These are phyloP conservation scores for Talaromyces wortmannii DNA, from an alignment of 495 filamentous ascomycete genomes.

Conservation along the genomic window DNA sequence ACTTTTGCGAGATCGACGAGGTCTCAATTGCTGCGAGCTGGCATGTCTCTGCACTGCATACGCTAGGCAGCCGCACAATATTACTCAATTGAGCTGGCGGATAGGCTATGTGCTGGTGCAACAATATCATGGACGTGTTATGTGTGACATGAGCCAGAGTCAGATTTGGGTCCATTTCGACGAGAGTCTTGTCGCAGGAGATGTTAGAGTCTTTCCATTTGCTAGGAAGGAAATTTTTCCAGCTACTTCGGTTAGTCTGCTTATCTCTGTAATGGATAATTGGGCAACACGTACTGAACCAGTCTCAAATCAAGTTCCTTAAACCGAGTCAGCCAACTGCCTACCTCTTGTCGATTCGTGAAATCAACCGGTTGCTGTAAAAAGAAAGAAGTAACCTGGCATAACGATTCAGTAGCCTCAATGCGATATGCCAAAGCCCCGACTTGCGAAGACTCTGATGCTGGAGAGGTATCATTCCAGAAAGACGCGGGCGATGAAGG, in stretches of 20 bases:
- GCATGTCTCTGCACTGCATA: conserved; percentile 35
- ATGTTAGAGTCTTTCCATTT: conserved; percentile 31
- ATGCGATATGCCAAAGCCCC: conserved; percentile 37
- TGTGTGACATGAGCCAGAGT: conserved; percentile 39
- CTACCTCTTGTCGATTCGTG: conserved; percentile 19
- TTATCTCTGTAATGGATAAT: background rate
- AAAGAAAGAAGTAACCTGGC: conserved; percentile 29
- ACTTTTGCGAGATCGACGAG: conserved; percentile 27
- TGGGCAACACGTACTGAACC: conserved; percentile 18
- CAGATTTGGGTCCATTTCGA: conserved; percentile 37
- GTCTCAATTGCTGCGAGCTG: conserved; percentile 31
- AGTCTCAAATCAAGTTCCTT: conserved; percentile 38
- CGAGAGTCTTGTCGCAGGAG: conserved; percentile 17
- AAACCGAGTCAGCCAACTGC: conserved; percentile 34
- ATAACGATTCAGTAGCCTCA: conserved; percentile 34
- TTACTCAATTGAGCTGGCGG: conserved; percentile 23
- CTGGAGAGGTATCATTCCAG: conserved; percentile 8
- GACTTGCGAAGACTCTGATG: conserved; percentile 10
- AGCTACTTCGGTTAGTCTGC: conserved; percentile 8
- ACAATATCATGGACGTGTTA: conserved; percentile 36
- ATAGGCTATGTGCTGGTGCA: conserved; percentile 39
- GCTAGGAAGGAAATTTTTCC: conserved; percentile 34
- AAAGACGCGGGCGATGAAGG: conserved; percentile 8
- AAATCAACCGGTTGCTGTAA: conserved; percentile 30
- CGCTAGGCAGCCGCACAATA: conserved; percentile 22